A percentile compares a stretch with the other conserved stretches of the same genome.
Evolutionary conservation across 352 stramenopile genomes (phyloP).

Genomic region (Pythium folliculosum): DNA sequence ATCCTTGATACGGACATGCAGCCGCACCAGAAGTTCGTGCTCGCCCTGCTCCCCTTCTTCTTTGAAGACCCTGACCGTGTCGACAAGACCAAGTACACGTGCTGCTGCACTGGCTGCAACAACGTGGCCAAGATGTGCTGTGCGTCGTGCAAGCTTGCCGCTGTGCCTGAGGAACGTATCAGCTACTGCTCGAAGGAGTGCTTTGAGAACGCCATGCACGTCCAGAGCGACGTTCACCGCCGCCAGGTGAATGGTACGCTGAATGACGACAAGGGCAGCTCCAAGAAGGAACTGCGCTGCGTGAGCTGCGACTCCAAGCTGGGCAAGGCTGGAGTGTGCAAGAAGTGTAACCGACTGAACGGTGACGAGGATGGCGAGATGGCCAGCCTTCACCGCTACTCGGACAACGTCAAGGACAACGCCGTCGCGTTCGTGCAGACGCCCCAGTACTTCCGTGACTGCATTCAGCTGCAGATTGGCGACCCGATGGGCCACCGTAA

Average conservation of each 20-base stretch:
- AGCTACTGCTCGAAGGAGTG: constrained; percentile 54
- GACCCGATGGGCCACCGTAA: constrained; percentile 50
- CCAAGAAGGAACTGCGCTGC: constrained; percentile 42
- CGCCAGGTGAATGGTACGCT: constrained; percentile 49
- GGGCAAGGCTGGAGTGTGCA: constrained; percentile 34
- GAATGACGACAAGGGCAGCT: constrained; percentile 24
- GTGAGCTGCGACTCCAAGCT: constrained; percentile 36
- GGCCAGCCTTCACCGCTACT: constrained; percentile 34
- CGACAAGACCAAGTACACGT: constrained; percentile 63
- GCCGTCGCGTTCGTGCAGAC: constrained; percentile 51
- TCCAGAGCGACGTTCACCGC: constrained; percentile 39
- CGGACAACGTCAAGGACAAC: constrained; percentile 43
- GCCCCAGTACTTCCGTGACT: constrained; percentile 50
- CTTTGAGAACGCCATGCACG: constrained; percentile 54
- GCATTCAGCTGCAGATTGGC: constrained; percentile 44
- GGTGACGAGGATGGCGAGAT: constrained; percentile 27
- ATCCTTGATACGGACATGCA: constrained; percentile 88
- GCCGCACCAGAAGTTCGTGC: constrained; percentile 73
- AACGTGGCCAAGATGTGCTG: constrained; percentile 49
- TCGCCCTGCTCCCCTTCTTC: constrained; percentile 79
- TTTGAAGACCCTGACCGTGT: constrained; percentile 74
- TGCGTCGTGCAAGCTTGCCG: constrained; percentile 46
- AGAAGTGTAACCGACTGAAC: constrained; percentile 36
- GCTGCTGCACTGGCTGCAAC: constrained; percentile 45
- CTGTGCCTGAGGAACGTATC: constrained; percentile 46